phyloP scores from a whole-genome alignment of 2,329 filamentous ascomycete species.

The Penicillium capsulatum region DNA sequence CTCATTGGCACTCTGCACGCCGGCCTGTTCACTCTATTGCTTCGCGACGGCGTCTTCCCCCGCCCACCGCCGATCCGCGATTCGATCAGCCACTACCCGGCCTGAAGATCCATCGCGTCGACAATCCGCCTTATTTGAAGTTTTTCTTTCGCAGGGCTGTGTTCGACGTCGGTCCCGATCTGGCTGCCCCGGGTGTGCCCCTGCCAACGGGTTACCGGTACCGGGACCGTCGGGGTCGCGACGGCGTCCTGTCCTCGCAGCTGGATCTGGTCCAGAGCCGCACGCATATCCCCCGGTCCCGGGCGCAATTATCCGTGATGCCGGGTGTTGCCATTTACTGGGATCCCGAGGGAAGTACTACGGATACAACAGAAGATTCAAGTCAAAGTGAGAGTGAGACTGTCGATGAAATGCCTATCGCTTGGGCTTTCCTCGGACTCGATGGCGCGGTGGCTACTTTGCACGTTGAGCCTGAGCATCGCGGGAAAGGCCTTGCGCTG shows the following conservation, averaged over 20 bases:
- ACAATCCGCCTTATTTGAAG: slow-evolving; percentile 34
- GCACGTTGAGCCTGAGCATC: slow-evolving; percentile 42
- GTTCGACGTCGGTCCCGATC: slow-evolving; percentile 6
- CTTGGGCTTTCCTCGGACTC: slow-evolving; percentile 39
- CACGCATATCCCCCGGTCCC: slow-evolving; percentile 38
- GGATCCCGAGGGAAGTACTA: slow-evolving; percentile 6
- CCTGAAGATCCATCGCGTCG: slow-evolving; percentile 27
- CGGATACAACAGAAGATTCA: not conserved
- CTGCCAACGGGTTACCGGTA: slow-evolving; percentile 35
- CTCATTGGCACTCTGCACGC: slow-evolving; percentile 39
- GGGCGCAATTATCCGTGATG: slow-evolving; percentile 29
- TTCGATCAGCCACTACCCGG: slow-evolving; percentile 14
- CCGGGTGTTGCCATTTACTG: slow-evolving; percentile 36
- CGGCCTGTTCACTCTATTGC: slow-evolving; percentile 29
- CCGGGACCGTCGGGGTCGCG: slow-evolving; percentile 21
- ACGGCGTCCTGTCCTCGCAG: slow-evolving; percentile 29
- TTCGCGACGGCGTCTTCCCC: slow-evolving; percentile 14
- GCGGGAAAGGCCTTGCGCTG: slow-evolving; percentile 35
- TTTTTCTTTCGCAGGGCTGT: slow-evolving; percentile 31
- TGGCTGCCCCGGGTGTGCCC: slow-evolving; percentile 1
- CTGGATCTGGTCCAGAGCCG: slow-evolving; percentile 38
- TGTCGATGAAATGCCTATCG: slow-evolving; percentile 35
- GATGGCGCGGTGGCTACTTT: slow-evolving; percentile 39
- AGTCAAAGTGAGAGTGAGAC: too few species aligned
- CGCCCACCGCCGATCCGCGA: not conserved